Evolutionary conservation across 441 rosid species (phyloP), one percentile per base, ranked within the genome.

Genomic region (Omphalea diandra): DNA sequence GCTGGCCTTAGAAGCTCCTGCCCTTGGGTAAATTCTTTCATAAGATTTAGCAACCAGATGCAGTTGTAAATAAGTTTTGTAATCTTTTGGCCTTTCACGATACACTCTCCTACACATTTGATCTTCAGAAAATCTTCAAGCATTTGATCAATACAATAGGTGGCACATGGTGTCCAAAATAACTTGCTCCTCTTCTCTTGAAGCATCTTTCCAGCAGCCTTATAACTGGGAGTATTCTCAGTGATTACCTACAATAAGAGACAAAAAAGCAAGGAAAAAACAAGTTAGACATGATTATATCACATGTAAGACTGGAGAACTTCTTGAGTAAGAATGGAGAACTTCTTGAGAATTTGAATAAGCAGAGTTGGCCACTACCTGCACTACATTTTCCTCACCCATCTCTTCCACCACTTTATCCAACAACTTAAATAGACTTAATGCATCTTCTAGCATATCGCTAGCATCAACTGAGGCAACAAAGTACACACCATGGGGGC

Each of bases 131-230:
- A 81, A 70, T 87, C 97, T 70, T 90, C 93, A 64, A 92, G 86
- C 86, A 91, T 85, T 59, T 76, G 81, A 74, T 94, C 96, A 71
- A 94, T 77, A 79, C 85, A 83, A 74, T 88, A 76, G 44, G 81
- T 76, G 47, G 94, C 97, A 78, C 98, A 94, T 46, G 98, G 98
- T 7, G 94, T 86, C 99, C 99, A 90, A 84, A 89, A 94, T 70
- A 94, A 75, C 75, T 90, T 88, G 76, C 87, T 86, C 76, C 94
- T 83, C 73, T 84, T 92, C 76, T 90, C 98, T 81, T 94, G 96
- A 72, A 94, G 97, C 88, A 90, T 82, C 81, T 93, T 90, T 64
- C 98, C 98, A 57, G 96, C 94, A 62, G 86, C 79, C 80, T 80
- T 86, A 69, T 81, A 92, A 73, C 85, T 78, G 53, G 68, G 67